Percentiles rank a stretch among this genome's conserved stretches.
Conservation (phyloP, 495 filamentous ascomycete genomes). For the Amniculicola lignicola region DNA sequence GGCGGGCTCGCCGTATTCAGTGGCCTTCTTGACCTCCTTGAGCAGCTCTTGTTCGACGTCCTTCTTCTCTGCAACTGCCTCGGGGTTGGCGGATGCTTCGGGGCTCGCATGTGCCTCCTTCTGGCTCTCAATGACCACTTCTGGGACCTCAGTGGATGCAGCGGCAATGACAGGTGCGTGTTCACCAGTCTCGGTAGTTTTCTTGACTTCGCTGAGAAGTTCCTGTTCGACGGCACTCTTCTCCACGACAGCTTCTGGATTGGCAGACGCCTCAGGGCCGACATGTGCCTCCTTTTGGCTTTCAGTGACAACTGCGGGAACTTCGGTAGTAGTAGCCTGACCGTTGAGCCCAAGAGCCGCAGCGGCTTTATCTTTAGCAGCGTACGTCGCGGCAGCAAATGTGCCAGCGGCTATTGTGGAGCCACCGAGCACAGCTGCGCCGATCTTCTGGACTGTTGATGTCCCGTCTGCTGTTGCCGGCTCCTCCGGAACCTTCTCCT, state of each 20-base stretch:
- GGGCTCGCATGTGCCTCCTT: conserved; percentile 55
- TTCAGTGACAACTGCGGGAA: conserved; percentile 67
- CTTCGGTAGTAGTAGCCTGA: conserved; percentile 37
- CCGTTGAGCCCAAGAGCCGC: conserved; percentile 23
- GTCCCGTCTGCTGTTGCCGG: conserved; percentile 33
- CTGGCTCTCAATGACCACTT: conserved; percentile 66
- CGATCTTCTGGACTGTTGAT: background rate
- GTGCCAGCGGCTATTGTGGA: conserved; percentile 11
- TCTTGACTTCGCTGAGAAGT: conserved; percentile 29
- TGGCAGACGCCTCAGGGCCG: conserved; percentile 59
- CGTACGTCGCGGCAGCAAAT: conserved; percentile 21
- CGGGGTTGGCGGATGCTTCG: conserved; percentile 57
- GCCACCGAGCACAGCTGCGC: conserved; percentile 2
- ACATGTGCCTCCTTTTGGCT: conserved; percentile 60
- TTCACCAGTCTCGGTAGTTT: conserved; percentile 34
- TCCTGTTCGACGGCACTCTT: conserved; percentile 67
- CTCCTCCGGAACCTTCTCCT: conserved; percentile 28
- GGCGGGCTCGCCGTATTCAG: conserved; percentile 38
- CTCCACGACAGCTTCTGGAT: conserved; percentile 62
- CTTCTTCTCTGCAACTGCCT: conserved; percentile 73
- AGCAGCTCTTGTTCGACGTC: conserved; percentile 54
- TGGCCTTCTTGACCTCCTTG: conserved; percentile 26
- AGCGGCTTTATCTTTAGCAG: conserved; percentile 34
- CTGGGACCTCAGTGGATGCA: conserved; percentile 51
- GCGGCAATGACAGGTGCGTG: conserved; percentile 36